Evolutionary conservation across 306 rosid species (phyloP), one percentile per base, ranked within the genome.

Genomic region (Cucumis cinereus): DNA sequence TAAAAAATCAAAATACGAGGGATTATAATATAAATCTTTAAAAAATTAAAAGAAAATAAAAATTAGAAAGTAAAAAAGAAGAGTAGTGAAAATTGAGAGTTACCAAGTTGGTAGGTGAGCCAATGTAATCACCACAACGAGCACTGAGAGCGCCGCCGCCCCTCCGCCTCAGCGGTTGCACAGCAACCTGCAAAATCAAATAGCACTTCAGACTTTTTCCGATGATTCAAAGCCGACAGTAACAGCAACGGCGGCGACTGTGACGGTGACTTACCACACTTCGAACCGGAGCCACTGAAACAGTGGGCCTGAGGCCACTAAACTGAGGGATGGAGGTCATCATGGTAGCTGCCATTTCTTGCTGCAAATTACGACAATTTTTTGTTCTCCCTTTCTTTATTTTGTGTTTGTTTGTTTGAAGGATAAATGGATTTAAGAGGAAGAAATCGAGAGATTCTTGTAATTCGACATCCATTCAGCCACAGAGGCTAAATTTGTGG

Each of bases 81-180:
- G 10, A 72, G 8, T 6, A 6, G n/a, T 28, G 40, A 6, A 43
- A 55, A 11, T 40, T 59, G 22, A 66, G 6, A 43, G 17, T 88
- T 89, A 90, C 99, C 93, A 94, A 73, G 82, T 94, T 92, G 59
- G 99, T 94, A 66, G 97, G 30, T 22, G 99, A 94, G 74, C 99
- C 97, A 63, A 92, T 92, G 88, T 43, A 92, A 70, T 82, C 96
- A 54, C 95, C 96, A 56, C 96, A 92, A 30, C 97, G 95, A 73
- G 90, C 89, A 67, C 95, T 94, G 80, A 90, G 69, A 84, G 93
- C 99, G 45, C 99, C 93, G 45, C 87, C 86, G 1, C 90, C 89
- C 83, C 82, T 92, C 81, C 85, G 91, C 85, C 81, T 86, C 83
- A 88, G 81, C 19, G 95, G 86, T 69, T 78, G 96, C 67, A 82